Evolutionary conservation across 2,329 filamentous ascomycete genomes (phyloP).

Genomic region (Epichloe sibirici): DNA sequence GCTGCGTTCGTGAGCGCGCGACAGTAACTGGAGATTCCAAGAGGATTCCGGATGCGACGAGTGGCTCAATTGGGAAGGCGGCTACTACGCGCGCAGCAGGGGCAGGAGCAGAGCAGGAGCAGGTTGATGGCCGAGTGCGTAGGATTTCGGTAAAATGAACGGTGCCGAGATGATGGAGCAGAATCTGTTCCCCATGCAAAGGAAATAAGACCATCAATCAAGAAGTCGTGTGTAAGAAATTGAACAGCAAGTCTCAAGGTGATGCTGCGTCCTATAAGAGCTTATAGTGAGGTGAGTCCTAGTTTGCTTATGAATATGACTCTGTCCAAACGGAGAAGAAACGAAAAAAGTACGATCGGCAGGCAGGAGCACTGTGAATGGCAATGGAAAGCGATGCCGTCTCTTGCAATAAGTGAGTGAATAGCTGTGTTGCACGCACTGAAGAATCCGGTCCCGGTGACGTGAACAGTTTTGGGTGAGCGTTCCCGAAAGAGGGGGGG

Average conservation of each 20-base stretch:
- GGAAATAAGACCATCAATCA: neutral
- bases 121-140: neutral
- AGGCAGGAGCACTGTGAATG: neutral
- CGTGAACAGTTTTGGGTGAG: neutral
- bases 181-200: neutral
- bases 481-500: neutral
- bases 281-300: neutral
- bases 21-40: neutral
- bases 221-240: neutral
- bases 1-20: neutral
- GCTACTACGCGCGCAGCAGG: neutral
- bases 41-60: constrained; percentile 1
- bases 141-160: neutral
- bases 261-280: neutral
- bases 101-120: neutral
- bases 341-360: neutral
- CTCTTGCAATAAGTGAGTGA: neutral
- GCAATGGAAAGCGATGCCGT: neutral
- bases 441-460: constrained; percentile 11
- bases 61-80: constrained; percentile 10
- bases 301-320: neutral
- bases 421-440: neutral
- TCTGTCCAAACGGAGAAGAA: neutral
- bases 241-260: neutral
- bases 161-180: neutral